Base-by-base conservation (phyloP, 2,329 filamentous ascomycete genomes). In the Akanthomyces uredinophilus region DNA sequence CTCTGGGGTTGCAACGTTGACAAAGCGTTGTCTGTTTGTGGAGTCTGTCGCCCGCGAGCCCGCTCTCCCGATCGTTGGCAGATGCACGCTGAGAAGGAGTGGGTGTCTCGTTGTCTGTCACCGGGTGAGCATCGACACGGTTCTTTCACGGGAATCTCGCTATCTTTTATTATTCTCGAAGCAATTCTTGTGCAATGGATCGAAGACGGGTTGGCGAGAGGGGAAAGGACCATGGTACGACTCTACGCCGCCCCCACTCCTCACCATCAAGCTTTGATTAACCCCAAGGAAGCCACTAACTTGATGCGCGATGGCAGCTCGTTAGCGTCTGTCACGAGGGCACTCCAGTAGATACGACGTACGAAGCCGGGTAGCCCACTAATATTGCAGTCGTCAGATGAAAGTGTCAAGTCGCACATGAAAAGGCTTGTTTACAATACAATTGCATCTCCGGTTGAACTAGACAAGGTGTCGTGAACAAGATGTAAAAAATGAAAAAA, bases 261-360 rank as follows among this genome's bases (percentile, higher is more conserved):
- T 37, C 44, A 8, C 24, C 35, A 35, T 41, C 51, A 18, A 46
- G 7, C 27, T 29, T 41, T 58, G 44, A 57, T 58, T 41, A 22
- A 50, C 11, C 44, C 14, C 39, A 20, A 8, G 44, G 41, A 35
- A 8, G 22, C 52, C 39, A 57, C 54, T 57, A 57, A 57, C 54
- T 57, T 37, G 43, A 46, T 56, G 53, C 53, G 53, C 41, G 39
- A 56, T 46, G 43, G 54, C 44, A 50, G 22, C 20, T 41, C 13
- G 35, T 50, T 50, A 58, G 55, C 55, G 55, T 10, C 44, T 50
- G 46, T 20, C 55, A 43, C 44, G 22, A 58, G 22, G 52, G 8
- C 10, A 20, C 32, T 50, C 32, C 49, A 4, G 5, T 18, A 14
- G 13, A 49, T 24, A 49, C 5, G n/a, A 41, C 46, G 24, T 18